Evolutionary conservation across 495 filamentous ascomycete species (phyloP).

Genomic region (Penicillium simplicissimum): DNA sequence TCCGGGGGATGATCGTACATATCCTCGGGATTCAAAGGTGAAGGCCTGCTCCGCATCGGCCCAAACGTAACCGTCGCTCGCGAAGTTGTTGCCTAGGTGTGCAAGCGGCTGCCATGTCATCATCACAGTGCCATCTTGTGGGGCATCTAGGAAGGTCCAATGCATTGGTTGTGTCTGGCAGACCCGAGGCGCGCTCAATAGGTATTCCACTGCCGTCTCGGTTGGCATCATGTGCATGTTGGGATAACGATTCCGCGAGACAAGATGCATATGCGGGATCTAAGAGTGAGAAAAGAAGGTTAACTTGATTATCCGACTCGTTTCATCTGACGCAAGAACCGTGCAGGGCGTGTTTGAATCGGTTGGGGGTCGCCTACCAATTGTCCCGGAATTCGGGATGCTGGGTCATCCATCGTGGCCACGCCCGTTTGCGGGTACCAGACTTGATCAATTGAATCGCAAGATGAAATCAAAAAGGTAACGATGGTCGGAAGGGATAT

Average conservation of each 20-base stretch:
- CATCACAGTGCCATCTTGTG: constrained; percentile 75
- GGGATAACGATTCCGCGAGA: constrained; percentile 76
- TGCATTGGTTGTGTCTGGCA: constrained; percentile 75
- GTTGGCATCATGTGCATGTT: constrained; percentile 63
- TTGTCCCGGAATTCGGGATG: constrained; percentile 59
- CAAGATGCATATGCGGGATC: constrained; percentile 84
- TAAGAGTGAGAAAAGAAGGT: constrained; percentile 33
- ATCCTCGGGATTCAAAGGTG: constrained; percentile 69
- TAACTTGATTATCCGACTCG: constrained; percentile 15
- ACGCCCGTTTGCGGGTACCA: constrained; percentile 14
- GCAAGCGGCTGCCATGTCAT: constrained; percentile 82
- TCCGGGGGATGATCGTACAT: constrained; percentile 55
- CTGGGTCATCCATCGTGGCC: constrained; percentile 63
- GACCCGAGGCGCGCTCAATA: constrained; percentile 75
- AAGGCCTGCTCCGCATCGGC: constrained; percentile 72
- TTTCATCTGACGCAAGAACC: constrained; percentile 7
- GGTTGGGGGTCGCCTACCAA: constrained; percentile 49
- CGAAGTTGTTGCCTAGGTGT: constrained; percentile 65
- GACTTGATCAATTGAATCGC: constrained; percentile 21
- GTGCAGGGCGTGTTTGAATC: constrained; percentile 4
- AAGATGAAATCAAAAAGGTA: background rate
- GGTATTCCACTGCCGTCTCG: constrained; percentile 71
- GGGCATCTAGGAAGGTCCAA: constrained; percentile 88
- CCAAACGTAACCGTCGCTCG: constrained; percentile 93
- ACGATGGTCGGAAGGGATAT: constrained; percentile 9